These are phyloP conservation scores for Mrakia blollopis DNA, from an alignment of 768 basidiomycete species.

Conservation along the genomic window DNA sequence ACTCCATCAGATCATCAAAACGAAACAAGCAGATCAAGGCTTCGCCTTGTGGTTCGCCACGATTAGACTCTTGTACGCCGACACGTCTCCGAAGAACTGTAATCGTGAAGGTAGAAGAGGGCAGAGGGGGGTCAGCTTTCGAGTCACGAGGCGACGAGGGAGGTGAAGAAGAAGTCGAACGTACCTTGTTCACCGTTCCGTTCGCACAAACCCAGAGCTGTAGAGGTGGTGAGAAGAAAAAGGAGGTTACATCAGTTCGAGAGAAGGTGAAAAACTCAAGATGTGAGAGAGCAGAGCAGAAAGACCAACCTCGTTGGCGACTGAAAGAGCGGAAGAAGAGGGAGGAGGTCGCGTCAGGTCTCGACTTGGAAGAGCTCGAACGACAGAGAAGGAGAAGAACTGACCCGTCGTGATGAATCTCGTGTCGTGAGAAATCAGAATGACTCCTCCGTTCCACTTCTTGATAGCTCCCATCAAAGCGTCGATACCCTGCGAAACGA, in stretches of 20 bases:
- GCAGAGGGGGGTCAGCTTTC: background rate
- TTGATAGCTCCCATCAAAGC: slow-evolving; percentile 75
- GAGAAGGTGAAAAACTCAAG: background rate
- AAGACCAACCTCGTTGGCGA: slow-evolving; percentile 21
- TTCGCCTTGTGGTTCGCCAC: slow-evolving; percentile 14
- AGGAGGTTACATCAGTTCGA: background rate
- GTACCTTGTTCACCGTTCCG: slow-evolving; percentile 72
- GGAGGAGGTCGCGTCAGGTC: background rate
- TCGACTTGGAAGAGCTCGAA: background rate
- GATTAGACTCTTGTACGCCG: slow-evolving; percentile 25
- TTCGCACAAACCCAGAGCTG: slow-evolving; percentile 93
- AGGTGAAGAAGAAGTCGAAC: slow-evolving; percentile 17
- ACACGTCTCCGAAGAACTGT: slow-evolving; percentile 20
- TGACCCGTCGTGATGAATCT: slow-evolving; percentile 87
- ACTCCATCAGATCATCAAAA: no score
- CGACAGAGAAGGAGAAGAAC: slow-evolving; percentile 45
- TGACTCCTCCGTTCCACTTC: slow-evolving; percentile 47
- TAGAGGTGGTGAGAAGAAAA: background rate
- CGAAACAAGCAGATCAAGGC: background rate
- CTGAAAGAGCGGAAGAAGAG: background rate
- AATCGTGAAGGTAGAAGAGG: no score
- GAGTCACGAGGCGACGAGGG: background rate
- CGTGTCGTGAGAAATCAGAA: slow-evolving; percentile 92
- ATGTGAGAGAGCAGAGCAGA: no score
- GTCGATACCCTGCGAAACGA: slow-evolving; percentile 61